Evolutionary conservation across 371 early-diverging fungal genomes (phyloP).

Genomic region (Mucor irregularis): DNA sequence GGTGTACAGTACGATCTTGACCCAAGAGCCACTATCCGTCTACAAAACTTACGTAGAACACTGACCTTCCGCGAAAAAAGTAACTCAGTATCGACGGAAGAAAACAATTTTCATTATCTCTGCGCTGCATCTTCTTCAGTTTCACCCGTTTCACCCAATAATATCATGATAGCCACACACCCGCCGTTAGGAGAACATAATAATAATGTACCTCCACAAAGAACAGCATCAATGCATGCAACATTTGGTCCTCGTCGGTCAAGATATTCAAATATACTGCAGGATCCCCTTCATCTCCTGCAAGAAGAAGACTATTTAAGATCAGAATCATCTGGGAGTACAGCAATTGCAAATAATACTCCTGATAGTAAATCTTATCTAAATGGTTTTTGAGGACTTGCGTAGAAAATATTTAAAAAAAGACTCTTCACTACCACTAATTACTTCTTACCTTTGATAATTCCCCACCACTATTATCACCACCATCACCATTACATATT

Average conservation of each 20-base stretch:
- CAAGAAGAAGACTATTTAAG: constrained; percentile 17
- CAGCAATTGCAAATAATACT: constrained; percentile 10
- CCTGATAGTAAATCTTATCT: constrained; percentile 23
- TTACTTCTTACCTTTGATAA: too few species aligned
- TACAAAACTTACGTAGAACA: constrained; percentile 17
- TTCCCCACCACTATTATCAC: not conserved
- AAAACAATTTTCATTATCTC: constrained; percentile 19
- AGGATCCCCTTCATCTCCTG: not conserved
- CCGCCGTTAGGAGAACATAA: too few species aligned
- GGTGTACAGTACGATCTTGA: constrained; percentile 16
- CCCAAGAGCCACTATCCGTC: constrained; percentile 10
- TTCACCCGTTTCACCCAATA: not conserved
- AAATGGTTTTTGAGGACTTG: constrained; percentile 11
- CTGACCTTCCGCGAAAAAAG: constrained; percentile 7
- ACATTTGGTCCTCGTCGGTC: constrained; percentile 10
- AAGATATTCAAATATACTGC: constrained; percentile 8
- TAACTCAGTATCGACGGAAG: not conserved
- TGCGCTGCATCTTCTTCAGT: constrained; percentile 4
- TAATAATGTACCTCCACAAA: constrained; percentile 9
- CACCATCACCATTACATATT: too few species aligned
- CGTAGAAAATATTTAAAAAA: too few species aligned
- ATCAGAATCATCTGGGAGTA: constrained; percentile 13
- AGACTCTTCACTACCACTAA: too few species aligned
- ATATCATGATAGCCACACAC: constrained; percentile 7
- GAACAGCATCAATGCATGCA: constrained; percentile 25